Conservation (phyloP, 306 rosid species). For the Cucurbita maxima region DNA sequence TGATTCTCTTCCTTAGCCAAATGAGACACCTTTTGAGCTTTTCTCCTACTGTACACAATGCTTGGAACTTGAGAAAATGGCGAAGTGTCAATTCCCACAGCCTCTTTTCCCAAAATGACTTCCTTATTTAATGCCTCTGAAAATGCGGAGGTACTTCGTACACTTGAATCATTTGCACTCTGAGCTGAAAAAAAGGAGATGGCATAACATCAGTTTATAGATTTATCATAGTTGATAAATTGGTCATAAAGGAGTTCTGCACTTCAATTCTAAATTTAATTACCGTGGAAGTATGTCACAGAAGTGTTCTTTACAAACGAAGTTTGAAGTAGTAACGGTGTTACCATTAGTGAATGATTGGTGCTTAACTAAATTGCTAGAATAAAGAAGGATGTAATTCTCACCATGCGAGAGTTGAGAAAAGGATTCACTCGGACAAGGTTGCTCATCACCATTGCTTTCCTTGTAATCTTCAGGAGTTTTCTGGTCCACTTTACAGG, state of each 20-base stretch:
- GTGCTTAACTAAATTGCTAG: neutral
- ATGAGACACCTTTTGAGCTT: slow-evolving; percentile 14
- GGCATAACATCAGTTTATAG: neutral
- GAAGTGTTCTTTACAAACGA: neutral
- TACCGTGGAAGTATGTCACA: neutral
- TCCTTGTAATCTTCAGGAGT: slow-evolving; percentile 20
- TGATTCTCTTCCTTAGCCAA: slow-evolving; percentile 13
- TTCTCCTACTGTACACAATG: slow-evolving; percentile 42
- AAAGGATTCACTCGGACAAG: neutral
- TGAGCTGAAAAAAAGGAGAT: slow-evolving; percentile 15
- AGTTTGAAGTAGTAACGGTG: neutral
- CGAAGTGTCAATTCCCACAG: slow-evolving; percentile 16
- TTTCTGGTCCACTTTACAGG: slow-evolving; percentile 14
- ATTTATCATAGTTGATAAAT: neutral
- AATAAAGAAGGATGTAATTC: neutral
- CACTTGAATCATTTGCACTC: slow-evolving; percentile 11
- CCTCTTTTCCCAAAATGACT: slow-evolving; percentile 14
- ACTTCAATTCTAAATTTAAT: neutral
- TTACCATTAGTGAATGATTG: neutral
- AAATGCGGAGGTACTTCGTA: slow-evolving; percentile 13
- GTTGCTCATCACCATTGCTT: slow-evolving; percentile 18
- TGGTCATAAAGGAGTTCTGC: neutral
- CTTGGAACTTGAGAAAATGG: slow-evolving; percentile 23
- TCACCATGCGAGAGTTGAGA: slow-evolving; percentile 3
- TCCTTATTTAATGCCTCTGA: slow-evolving; percentile 19